These are phyloP conservation scores for Phalaenopsis equestris DNA, from an alignment of 106 monocot genomes.

Conservation along the genomic window DNA sequence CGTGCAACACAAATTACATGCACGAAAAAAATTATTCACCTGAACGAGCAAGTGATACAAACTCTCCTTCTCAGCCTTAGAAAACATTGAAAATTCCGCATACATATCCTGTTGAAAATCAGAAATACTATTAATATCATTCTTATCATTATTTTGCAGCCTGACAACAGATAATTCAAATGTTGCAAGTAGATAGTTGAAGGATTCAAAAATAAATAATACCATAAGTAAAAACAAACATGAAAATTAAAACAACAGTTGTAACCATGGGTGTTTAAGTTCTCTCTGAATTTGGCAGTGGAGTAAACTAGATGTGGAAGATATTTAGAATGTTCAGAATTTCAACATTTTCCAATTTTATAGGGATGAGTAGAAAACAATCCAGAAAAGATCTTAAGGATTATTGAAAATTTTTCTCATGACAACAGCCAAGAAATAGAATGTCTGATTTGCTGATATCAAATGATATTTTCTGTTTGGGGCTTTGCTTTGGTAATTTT, in stretches of 20 bases:
- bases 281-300: neutral
- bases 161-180: neutral
- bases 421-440: neutral
- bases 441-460: neutral
- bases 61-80: constrained; percentile 5
- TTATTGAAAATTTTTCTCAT: neutral
- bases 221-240: neutral
- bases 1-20: neutral
- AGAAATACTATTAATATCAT: neutral
- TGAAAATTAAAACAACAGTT: neutral
- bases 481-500: neutral
- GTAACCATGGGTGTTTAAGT: neutral
- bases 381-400: neutral
- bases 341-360: too few relatives aligned
- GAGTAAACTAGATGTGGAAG: neutral
- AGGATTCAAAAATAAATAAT: neutral
- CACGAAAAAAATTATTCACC: constrained; percentile 1
- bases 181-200: neutral
- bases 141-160: neutral
- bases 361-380: too few relatives aligned
- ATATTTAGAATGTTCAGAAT: too few relatives aligned
- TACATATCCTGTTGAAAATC: constrained; percentile 2
- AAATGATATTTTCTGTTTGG: neutral
- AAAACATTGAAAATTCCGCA: neutral
- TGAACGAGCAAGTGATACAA: constrained; percentile 5